Conservation (phyloP, 352 stramenopile genomes). For the Pythium sukuiense region DNA sequence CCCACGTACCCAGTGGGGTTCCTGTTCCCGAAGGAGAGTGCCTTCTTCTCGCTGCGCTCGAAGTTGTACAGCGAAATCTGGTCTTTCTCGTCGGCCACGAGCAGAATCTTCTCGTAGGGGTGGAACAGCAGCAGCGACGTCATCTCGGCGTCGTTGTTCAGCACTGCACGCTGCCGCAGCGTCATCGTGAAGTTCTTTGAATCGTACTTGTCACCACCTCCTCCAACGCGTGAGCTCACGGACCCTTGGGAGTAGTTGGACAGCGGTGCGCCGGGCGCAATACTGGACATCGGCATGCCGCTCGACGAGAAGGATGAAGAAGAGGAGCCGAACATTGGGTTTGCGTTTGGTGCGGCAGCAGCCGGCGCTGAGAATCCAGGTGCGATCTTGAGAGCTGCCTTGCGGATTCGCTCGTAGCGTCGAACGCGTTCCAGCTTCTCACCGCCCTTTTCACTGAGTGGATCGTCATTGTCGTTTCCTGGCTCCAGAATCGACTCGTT, state of each 20-base stretch:
- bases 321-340: not conserved
- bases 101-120: constrained; percentile 92
- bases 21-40: constrained; percentile 82
- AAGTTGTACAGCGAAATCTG: constrained; percentile 96
- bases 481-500: constrained; percentile 70
- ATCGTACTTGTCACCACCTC: constrained; percentile 56
- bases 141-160: constrained; percentile 93
- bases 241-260: constrained; percentile 19
- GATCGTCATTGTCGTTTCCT: constrained; percentile 69
- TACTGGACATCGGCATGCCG: not conserved
- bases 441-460: constrained; percentile 69
- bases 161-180: constrained; percentile 88
- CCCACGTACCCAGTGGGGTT: constrained; percentile 72
- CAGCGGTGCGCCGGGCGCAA: not conserved
- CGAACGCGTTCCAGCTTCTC: constrained; percentile 64
- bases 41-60: constrained; percentile 85
- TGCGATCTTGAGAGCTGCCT: constrained; percentile 52
- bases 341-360: not conserved
- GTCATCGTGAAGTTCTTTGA: constrained; percentile 82
- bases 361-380: constrained; percentile 52
- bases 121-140: constrained; percentile 97
- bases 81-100: constrained; percentile 94
- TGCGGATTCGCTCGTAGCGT: constrained; percentile 64
- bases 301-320: constrained; percentile 1
- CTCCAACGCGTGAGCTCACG: constrained; percentile 19